Base-by-base conservation (phyloP, 1,139 yeast species). In the Blastobotrys indianensis region DNA sequence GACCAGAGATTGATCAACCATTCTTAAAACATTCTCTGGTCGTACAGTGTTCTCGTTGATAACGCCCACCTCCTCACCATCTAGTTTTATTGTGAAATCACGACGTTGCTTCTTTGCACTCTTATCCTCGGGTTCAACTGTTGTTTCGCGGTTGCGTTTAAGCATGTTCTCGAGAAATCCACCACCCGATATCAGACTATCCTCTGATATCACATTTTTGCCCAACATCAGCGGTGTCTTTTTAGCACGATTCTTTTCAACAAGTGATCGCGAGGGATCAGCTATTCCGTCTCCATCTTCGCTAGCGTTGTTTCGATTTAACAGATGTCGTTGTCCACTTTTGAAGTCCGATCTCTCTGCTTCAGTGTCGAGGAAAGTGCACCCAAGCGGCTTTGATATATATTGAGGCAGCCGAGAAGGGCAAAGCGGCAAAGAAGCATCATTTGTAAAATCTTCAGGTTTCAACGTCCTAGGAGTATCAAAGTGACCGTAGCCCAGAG, bases 1-100 rank as follows among this genome's bases (percentile, higher is more conserved):
- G 7, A 68, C 65, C 13, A 68, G 54, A 15, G 70, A 65, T 7
- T 62, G 59, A 46, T 68, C 73, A 7, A 68, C 70, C 68, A 68
- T 64, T 43, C 72, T 53, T 46, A 68, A 52, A 23, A 68, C 66
- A 29, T 64, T 61, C 49, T 66, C 69, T 8, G 70, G 63, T 39
- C 52, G 51, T 13, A 63, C 64, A 4, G 61, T 61, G 32, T 61
- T 57, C 13, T 61, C 61, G 38, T 56, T 55, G 23, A 51, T 52
- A 34, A 59, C 63, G 1, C 54, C 54, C 37, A 56, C 62, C 37
- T 54, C 61, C 32, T 58, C 62, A 9, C 61, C 60, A 8, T 54
- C 57, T 37, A 54, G 48, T 32, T 51, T 47, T 34, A 54, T 52
- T 12, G 59, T 49, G 28, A 56, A 48, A 16, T 56, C 58, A 39